Evolutionary conservation across 148 eudicot genomes (phyloP).

Genomic region (Polygonum aviculare): DNA sequence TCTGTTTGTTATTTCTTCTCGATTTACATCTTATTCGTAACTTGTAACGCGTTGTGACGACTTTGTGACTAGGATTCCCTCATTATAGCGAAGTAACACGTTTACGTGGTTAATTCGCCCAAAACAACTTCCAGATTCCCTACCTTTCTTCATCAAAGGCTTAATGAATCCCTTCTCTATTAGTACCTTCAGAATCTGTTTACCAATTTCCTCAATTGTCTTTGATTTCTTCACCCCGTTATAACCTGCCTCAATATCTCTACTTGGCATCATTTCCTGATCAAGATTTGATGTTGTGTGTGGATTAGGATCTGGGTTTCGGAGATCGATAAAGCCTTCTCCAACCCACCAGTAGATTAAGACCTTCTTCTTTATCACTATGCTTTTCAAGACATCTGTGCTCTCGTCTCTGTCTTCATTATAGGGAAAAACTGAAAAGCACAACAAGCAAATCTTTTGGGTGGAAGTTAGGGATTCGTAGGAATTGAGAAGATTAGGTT

Average conservation of each 20-base stretch:
- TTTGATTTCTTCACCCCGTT: not conserved
- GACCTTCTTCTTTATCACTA: slow-evolving; percentile 18
- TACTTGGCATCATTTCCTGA: not conserved
- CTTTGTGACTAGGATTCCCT: too few species aligned
- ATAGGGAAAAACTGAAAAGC: not conserved
- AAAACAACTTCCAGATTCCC: not conserved
- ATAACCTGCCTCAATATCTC: not conserved
- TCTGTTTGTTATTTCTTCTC: too few species aligned
- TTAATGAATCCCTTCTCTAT: not conserved
- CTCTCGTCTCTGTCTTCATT: not conserved
- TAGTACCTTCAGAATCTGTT: not conserved
- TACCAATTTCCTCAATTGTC: not conserved
- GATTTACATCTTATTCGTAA: too few species aligned
- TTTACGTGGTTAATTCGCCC: too few species aligned
- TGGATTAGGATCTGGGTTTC: not conserved
- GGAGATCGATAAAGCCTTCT: slow-evolving; percentile 26
- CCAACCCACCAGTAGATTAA: slow-evolving; percentile 41
- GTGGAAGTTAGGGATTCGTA: not conserved
- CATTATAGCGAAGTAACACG: too few species aligned
- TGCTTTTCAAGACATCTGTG: not conserved
- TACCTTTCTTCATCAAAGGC: not conserved
- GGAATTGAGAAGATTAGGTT: not conserved
- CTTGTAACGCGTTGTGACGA: too few species aligned
- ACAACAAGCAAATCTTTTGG: not conserved
- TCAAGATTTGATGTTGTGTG: not conserved